Base-by-base conservation (phyloP, 192 early-diverging fungal genomes). In the Backusella westeae region DNA sequence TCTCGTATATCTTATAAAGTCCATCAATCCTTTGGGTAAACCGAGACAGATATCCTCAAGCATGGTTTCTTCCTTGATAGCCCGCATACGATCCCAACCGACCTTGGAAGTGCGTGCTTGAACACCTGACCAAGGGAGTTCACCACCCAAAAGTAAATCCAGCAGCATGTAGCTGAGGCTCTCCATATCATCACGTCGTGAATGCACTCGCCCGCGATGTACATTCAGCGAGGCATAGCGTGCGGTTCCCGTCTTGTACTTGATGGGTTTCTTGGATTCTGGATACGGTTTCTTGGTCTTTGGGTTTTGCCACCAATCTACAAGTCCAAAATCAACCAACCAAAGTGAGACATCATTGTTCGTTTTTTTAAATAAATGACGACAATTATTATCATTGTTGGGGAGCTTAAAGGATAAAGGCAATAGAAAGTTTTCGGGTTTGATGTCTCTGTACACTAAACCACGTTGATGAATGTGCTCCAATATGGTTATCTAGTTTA, bases 21-120 rank as follows among this genome's bases (percentile, higher is more conserved):
- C 82, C 74, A 89, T 86, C 78, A 96, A 92, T 21, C 93, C 95
- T 26, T 35, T 71, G 7, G 95, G 95, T 59, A 91, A 82, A 0
- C 90, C 92, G 2, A 88, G 88, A 75, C 92, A 94, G 14, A 96
- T 81, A 29, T 96, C 94, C 26, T 89, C 83, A 23, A 96, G 82
- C 19, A 81, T 78, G 2, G 86, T 90, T 0, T 89, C 89, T 70
- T 91, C 90, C 73, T 96, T 96, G 77, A 92, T 90, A 75, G 93
- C 89, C 19, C 88, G 85, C 88, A 96, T 96, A 66, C 91, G 90
- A 67, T 94, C 93, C 88, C 95, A 96, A 34, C 95, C 95, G 79
- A 91, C 86, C 59, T 88, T 87, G 66, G 94, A 93, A 42, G 89
- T 94, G 15, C 89, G 84, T 15, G 95, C 95, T 73, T 92, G 90